Evolutionary conservation across 768 basidiomycete genomes (phyloP).

Genomic region (Coprinellus aureogranulatus): DNA sequence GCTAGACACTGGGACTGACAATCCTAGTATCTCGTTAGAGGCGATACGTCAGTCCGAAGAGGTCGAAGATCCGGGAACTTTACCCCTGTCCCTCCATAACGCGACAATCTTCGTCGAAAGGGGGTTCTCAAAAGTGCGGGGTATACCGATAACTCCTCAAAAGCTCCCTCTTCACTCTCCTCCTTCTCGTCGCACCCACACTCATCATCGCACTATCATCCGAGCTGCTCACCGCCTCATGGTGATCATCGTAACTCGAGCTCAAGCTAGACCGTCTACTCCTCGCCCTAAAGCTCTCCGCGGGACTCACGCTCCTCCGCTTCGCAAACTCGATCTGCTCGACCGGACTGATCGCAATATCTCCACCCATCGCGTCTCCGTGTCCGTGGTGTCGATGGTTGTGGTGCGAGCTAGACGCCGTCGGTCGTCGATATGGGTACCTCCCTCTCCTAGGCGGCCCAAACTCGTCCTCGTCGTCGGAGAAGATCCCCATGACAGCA

Average conservation of each 20-base stretch:
- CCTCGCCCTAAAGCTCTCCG: not conserved
- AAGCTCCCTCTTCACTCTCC: constrained; percentile 5
- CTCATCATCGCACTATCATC: constrained; percentile 1
- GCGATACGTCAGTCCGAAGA: too few relatives aligned
- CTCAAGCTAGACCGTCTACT: not conserved
- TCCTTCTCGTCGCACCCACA: not conserved
- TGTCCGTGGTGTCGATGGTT: too few relatives aligned
- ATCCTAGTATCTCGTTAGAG: too few relatives aligned
- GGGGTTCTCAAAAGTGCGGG: too few relatives aligned
- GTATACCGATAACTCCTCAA: constrained; percentile 7
- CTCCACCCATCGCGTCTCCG: not conserved
- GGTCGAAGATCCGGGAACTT: too few relatives aligned
- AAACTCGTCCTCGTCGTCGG: too few relatives aligned
- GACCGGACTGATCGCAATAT: not conserved
- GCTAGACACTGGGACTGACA: too few relatives aligned
- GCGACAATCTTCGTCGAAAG: too few relatives aligned
- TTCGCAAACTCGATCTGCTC: not conserved
- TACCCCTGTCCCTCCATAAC: too few relatives aligned
- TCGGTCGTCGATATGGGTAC: too few relatives aligned
- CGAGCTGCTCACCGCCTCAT: not conserved
- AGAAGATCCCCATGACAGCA: too few relatives aligned
- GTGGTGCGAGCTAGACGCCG: not conserved
- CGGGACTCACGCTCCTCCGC: not conserved
- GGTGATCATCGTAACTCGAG: not conserved
- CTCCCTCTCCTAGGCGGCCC: too few relatives aligned